Base-by-base conservation (phyloP, 345 rosid genomes). In the Citrus reticulata region DNA sequence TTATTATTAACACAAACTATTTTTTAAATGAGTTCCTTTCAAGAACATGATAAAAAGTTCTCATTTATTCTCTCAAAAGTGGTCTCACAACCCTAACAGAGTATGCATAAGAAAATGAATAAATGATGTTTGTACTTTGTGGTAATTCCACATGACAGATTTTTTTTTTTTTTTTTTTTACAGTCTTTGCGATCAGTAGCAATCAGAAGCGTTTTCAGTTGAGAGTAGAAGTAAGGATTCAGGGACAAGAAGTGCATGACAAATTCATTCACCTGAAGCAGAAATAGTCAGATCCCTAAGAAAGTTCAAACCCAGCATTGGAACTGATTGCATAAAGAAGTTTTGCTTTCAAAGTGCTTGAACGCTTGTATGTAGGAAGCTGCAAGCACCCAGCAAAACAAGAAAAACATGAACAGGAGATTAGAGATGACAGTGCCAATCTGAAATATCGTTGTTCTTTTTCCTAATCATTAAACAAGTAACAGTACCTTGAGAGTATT, bases 221-320 rank as follows among this genome's bases (percentile, higher is more conserved):
- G 3, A 57, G 51, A 37, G 25, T 66, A 54, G 49, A 72, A 68
- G 17, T 37, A 63, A 10, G 64, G 24, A 46, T 60, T 64, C 10
- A 55, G 60, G 27, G 72, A 70, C 24, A 59, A 68, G 70, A 72
- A 70, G 32, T 11, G 51, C 0, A 11, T 46, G 5, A 46, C 51
- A 46, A 11, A 11, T 46, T 46, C 51, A 46, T 83, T 76, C 80
- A 85, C 85, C 87, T 73, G 80, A 77, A 27, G 68, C 57, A 61
- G 78, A 69, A 66, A 82, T 76, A 63, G 75, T 78, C 73, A 68
- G 60, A 69, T 83, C 74, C 75, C 87, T 94, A 92, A 68, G 97
- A 96, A 85, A 94, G 99, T 86, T 96, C 99, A 80, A 96, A 96
- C 66, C 99, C 99, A 70, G 98, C 91, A 80, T 96, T 94, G 62